phyloP scores from a whole-genome alignment of 2,329 filamentous ascomycete genomes.

The Pestalotiopsis sp. region DNA sequence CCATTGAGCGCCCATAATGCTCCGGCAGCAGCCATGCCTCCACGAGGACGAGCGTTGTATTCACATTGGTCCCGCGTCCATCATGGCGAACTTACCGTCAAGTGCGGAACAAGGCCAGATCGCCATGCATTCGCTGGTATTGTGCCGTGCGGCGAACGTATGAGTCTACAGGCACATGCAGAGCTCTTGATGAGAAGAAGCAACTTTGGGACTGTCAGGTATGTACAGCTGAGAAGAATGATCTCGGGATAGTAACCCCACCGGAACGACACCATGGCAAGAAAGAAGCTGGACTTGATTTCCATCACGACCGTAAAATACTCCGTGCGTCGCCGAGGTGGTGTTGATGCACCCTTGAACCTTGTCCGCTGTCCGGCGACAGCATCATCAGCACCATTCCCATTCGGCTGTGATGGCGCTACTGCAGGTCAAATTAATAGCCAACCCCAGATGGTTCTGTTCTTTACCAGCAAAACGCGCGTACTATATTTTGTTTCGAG shows the following conservation, averaged over 20 bases:
- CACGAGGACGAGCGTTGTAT: neutral
- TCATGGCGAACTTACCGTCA: neutral
- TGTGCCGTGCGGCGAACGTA: neutral
- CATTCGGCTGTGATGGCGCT: slow-evolving; percentile 1
- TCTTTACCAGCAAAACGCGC: slow-evolving; percentile 1
- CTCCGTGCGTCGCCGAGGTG: neutral
- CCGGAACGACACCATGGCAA: neutral
- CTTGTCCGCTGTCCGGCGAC: neutral
- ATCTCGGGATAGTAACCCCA: neutral
- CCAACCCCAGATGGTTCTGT: neutral
- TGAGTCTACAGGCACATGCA: neutral
- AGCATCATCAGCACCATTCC: neutral
- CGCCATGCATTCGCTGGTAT: neutral
- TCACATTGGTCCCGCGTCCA: neutral
- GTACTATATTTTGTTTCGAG: neutral
- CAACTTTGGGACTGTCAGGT: neutral
- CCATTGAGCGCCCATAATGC: neutral
- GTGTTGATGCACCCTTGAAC: neutral
- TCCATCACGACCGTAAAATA: no score
- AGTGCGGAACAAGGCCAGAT: neutral
- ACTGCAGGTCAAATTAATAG: slow-evolving; percentile 9
- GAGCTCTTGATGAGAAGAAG: neutral
- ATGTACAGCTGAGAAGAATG: neutral
- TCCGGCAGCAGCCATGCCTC: neutral
- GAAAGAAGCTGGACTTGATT: no score